Percentiles rank a stretch among this genome's conserved stretches.
phyloP scores from a whole-genome alignment of 2,329 filamentous ascomycete genomes.

The Xylaria sp. region DNA sequence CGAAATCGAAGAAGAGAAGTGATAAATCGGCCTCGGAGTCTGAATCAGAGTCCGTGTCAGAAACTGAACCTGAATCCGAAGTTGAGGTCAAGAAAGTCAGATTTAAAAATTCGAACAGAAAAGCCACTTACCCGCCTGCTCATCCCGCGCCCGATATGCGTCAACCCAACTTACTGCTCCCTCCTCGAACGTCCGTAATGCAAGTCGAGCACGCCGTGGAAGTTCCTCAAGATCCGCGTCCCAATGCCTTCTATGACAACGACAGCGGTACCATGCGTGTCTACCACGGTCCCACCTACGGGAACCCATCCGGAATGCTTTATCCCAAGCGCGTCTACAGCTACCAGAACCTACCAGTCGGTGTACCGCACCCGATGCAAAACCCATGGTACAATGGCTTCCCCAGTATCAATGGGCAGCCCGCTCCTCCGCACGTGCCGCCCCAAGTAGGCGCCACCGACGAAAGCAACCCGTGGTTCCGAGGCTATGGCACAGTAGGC shows the following conservation, averaged over 20 bases:
- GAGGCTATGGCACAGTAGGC: slow-evolving; percentile 24
- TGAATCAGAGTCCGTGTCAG: slow-evolving; percentile 22
- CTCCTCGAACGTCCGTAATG: slow-evolving; percentile 55
- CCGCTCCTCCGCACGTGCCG: background rate
- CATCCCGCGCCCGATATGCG: slow-evolving; percentile 40
- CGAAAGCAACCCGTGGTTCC: slow-evolving; percentile 25
- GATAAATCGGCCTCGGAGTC: slow-evolving; percentile 3
- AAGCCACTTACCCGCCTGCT: slow-evolving; percentile 9
- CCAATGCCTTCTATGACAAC: slow-evolving; percentile 65
- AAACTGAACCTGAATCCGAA: slow-evolving; percentile 26
- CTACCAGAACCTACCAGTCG: slow-evolving; percentile 46
- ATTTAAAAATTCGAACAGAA: slow-evolving; percentile 17
- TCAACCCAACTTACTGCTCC: slow-evolving; percentile 53
- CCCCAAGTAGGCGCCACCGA: background rate
- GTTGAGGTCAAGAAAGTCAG: slow-evolving; percentile 19
- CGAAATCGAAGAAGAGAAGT: slow-evolving; percentile 18
- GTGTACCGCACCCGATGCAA: slow-evolving; percentile 50
- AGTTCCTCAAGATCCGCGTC: slow-evolving; percentile 56
- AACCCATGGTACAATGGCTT: slow-evolving; percentile 53
- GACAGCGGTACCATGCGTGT: slow-evolving; percentile 58
- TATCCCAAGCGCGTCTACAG: slow-evolving; percentile 50
- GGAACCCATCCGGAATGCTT: slow-evolving; percentile 54
- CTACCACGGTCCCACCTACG: slow-evolving; percentile 63
- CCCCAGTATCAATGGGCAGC: slow-evolving; percentile 30
- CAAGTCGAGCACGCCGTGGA: slow-evolving; percentile 63